Base-by-base conservation (phyloP, 164 flowering plant species). In the Cinnamomum micranthum region DNA sequence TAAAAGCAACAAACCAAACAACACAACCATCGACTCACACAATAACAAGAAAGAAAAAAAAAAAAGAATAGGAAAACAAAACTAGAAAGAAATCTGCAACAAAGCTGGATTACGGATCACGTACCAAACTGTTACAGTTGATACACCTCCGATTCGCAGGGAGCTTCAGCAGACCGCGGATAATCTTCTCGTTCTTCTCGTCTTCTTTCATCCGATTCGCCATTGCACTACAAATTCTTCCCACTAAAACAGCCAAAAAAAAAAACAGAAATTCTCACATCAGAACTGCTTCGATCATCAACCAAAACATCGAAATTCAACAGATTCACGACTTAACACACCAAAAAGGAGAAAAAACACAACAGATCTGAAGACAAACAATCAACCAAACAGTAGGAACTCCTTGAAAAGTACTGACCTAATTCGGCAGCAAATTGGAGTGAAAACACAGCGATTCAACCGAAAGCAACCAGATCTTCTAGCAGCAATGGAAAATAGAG, bases 51-150 rank as follows among this genome's bases (percentile, higher is more conserved):
- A 35, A 6, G 47, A 35, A 35, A 35, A 35, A 35, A 35, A 35
- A 3, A 24, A 24, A 24, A 25, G 5, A 55, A 55, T 14, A 2
- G 6, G 2, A 55, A 19, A 14, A 3, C 19, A 14, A 55, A 55
- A 55, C 5, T 31, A 31, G 60, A 55, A 13, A 55, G n/a, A 55
- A 15, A 55, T 41, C 60, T 55, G 60, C 60, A 2, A 17, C 12
- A 20, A 17, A 41, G 9, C 47, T 1, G 60, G 20, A 14, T 7
- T 12, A 5, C 13, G 19, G 55, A n/a, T 41, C 41, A n/a, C 67
- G 31, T 86, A 94, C 98, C 94, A 92, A 82, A 76, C 93, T 90
- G 73, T 90, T 90, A 73, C 98, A 94, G 78, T 94, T 94, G 72
- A 94, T 90, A 76, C 98, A 94, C 75, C 90, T 83, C 23, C 91